Percentiles rank a stretch among this genome's conserved stretches.
These are phyloP conservation scores for Eutypa lata DNA, from an alignment of 2,329 filamentous ascomycete species.

Conservation along the genomic window DNA sequence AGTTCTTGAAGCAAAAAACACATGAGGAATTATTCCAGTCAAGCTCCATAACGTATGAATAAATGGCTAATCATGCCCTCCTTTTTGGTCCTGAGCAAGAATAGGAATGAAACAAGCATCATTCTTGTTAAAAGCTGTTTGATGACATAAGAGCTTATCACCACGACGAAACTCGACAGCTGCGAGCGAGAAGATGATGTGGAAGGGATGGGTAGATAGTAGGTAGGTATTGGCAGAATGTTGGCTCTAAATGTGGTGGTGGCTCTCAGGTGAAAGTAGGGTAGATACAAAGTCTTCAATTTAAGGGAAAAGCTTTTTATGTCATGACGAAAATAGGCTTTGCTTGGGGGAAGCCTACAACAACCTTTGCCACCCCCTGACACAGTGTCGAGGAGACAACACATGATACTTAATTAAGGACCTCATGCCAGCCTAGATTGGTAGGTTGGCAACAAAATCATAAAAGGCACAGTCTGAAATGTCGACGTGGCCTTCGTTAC, in stretches of 20 bases:
- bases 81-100: too few species aligned
- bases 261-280: conserved; percentile 7
- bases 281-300: conserved; percentile 5
- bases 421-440: too few species aligned
- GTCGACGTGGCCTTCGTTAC: too few species aligned
- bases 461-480: neutral
- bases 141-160: neutral
- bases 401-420: too few species aligned
- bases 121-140: neutral
- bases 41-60: conserved; percentile 4
- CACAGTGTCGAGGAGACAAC: conserved; percentile 1
- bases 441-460: too few species aligned
- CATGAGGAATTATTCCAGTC: neutral
- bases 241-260: conserved; percentile 1
- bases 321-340: conserved; percentile 7
- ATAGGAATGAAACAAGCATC: neutral
- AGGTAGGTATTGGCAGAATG: conserved; percentile 2
- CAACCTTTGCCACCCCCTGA: neutral
- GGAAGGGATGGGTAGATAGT: neutral
- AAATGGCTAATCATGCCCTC: neutral
- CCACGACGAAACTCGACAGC: neutral
- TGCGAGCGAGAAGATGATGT: neutral
- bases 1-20: too few species aligned
- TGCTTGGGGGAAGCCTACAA: neutral
- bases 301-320: conserved; percentile 9